phyloP scores from a whole-genome alignment of 371 early-diverging fungal species.

The Gilbertella persicaria region DNA sequence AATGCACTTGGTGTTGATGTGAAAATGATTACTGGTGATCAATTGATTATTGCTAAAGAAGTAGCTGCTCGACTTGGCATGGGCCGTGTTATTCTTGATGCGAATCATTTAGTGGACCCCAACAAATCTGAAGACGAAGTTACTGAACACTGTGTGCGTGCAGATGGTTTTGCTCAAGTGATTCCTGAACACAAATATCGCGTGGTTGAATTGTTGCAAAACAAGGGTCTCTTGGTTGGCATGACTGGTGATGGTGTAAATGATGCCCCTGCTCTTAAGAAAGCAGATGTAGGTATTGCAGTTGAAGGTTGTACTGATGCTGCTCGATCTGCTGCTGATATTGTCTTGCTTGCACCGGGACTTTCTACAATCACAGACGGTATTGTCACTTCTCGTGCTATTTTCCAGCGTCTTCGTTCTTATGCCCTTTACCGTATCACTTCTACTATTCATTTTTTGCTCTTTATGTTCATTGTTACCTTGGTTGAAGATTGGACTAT shows the following conservation, averaged over 20 bases:
- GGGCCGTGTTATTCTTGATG: slow-evolving; percentile 79
- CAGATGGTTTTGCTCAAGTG: slow-evolving; percentile 96
- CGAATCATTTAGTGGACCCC: slow-evolving; percentile 78
- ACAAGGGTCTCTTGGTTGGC: slow-evolving; percentile 70
- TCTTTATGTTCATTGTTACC: slow-evolving; percentile 89
- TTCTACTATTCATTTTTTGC: slow-evolving; percentile 87
- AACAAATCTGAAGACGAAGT: slow-evolving; percentile 82
- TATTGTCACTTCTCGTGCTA: slow-evolving; percentile 79
- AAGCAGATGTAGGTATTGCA: slow-evolving; percentile 86
- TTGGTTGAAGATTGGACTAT: slow-evolving; percentile 79
- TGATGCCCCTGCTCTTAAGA: slow-evolving; percentile 87
- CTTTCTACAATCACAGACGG: slow-evolving; percentile 89
- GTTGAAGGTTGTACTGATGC: slow-evolving; percentile 92
- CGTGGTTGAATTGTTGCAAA: slow-evolving; percentile 86
- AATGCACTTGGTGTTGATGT: slow-evolving; percentile 74
- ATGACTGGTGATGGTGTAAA: slow-evolving; percentile 74
- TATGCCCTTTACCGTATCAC: slow-evolving; percentile 91
- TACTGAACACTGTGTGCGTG: slow-evolving; percentile 77
- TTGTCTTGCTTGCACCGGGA: slow-evolving; percentile 87
- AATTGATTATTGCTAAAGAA: slow-evolving; percentile 87
- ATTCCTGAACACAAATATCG: slow-evolving; percentile 96
- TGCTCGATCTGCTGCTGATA: slow-evolving; percentile 91
- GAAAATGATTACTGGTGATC: slow-evolving; percentile 93
- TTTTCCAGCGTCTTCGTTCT: slow-evolving; percentile 89
- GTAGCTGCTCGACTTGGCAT: slow-evolving; percentile 85